Evolutionary conservation across 2,329 filamentous ascomycete genomes (phyloP).

Genomic region (Phyllosticta citrichinensis): DNA sequence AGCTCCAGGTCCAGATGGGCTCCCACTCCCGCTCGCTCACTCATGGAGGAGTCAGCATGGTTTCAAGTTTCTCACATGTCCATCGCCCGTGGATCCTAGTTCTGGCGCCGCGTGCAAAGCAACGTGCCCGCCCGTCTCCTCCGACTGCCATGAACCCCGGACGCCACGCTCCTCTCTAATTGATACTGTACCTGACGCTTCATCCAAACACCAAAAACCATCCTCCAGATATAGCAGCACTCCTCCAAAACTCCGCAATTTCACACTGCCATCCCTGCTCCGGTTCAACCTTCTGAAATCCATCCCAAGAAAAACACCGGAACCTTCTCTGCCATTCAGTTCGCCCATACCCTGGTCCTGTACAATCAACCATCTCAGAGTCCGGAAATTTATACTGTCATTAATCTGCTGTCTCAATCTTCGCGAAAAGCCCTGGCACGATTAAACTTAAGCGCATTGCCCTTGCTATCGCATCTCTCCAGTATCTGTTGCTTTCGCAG

Average conservation of each 20-base stretch:
- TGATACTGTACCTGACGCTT: neutral
- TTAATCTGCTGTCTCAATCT: neutral
- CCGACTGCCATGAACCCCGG: neutral
- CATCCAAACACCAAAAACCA: neutral
- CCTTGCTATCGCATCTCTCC: constrained; percentile 9
- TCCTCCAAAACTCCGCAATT: neutral
- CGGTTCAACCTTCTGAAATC: neutral
- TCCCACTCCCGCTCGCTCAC: neutral
- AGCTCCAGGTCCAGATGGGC: neutral
- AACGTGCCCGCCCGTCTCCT: neutral
- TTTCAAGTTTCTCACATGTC: neutral
- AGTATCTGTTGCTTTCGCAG: constrained; percentile 1
- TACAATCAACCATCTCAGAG: neutral
- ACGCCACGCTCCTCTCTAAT: neutral
- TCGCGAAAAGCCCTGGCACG: neutral
- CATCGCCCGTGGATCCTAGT: neutral
- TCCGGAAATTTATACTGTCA: neutral
- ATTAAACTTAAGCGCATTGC: constrained; percentile 4
- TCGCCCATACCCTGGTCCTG: neutral
- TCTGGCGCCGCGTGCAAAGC: neutral
- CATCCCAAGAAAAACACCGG: neutral
- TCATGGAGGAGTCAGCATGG: neutral
- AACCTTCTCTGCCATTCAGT: neutral
- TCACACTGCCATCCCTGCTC: neutral
- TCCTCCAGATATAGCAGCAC: neutral